Evolutionary conservation across 2,329 filamentous ascomycete species (phyloP).

Genomic region (Ascochyta fabae): DNA sequence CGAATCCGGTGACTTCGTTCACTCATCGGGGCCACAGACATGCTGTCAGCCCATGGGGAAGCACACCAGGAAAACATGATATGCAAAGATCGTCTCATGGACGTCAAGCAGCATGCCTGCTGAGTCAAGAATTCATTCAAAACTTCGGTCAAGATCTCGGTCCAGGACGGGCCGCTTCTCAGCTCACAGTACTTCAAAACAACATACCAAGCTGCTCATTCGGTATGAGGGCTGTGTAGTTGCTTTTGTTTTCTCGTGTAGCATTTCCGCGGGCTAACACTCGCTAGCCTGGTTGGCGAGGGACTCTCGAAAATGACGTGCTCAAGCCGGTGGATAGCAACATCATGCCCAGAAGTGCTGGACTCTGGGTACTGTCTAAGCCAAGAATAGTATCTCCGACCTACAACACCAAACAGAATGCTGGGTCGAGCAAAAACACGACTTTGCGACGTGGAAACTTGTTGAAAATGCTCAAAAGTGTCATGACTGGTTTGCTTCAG

Average conservation of each 20-base stretch:
- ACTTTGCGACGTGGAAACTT: neutral
- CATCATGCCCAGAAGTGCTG: slow-evolving; percentile 18
- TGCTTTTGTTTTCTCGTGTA: neutral
- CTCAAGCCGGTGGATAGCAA: slow-evolving; percentile 19
- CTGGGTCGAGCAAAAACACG: neutral
- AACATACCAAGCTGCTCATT: no score
- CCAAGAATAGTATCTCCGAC: slow-evolving; percentile 3
- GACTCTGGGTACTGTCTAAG: slow-evolving; percentile 19
- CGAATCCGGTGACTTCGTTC: no score
- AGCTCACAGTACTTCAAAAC: no score
- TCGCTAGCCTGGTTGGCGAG: neutral
- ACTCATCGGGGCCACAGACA: no score
- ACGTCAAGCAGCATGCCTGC: no score
- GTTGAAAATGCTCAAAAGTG: neutral
- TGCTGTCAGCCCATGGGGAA: no score
- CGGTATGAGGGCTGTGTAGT: neutral
- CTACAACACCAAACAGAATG: neutral
- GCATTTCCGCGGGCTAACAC: neutral
- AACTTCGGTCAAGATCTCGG: neutral
- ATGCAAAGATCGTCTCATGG: no score
- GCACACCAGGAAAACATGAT: no score
- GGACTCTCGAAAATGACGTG: slow-evolving; percentile 19
- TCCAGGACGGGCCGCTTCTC: neutral
- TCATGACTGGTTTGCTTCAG: neutral
- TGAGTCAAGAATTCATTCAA: neutral